Conservation (phyloP, 169 alveolate species). For the Gregarina niphandrodes region DNA sequence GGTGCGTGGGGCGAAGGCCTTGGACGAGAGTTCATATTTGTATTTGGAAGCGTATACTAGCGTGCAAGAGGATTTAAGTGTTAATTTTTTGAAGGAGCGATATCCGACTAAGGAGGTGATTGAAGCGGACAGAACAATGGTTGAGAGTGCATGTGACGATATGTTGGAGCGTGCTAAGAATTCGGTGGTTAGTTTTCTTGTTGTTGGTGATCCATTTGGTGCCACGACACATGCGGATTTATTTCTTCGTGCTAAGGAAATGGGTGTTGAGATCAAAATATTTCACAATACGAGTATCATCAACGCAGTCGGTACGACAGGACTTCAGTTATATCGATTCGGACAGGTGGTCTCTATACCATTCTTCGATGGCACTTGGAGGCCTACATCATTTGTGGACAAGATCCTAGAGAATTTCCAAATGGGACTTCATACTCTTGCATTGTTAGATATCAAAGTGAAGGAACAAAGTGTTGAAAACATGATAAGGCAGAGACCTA, state of each 20-base stretch:
- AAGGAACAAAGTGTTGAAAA: slow-evolving; percentile 85
- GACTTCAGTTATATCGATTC: slow-evolving; percentile 69
- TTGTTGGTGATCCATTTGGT: slow-evolving; percentile 66
- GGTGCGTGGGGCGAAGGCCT: slow-evolving; percentile 42
- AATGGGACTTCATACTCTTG: slow-evolving; percentile 80
- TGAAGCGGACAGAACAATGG: slow-evolving; percentile 56
- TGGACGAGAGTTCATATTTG: slow-evolving; percentile 28
- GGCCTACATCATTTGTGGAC: slow-evolving; percentile 79
- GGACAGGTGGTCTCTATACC: slow-evolving; percentile 94
- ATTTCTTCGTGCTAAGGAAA: slow-evolving; percentile 41
- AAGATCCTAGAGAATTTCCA: slow-evolving; percentile 60
- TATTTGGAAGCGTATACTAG: slow-evolving; percentile 56
- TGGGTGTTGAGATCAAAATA: slow-evolving; percentile 41
- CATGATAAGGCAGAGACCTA: slow-evolving; percentile 61
- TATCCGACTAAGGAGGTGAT: slow-evolving; percentile 9
- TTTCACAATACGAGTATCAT: slow-evolving; percentile 59
- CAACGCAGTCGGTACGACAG: slow-evolving; percentile 42
- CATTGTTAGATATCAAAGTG: slow-evolving; percentile 81
- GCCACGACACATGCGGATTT: slow-evolving; percentile 68
- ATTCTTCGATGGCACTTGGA: slow-evolving; percentile 83
- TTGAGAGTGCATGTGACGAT: slow-evolving; percentile 43
- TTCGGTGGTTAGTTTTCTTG: slow-evolving; percentile 41
- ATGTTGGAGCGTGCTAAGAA: slow-evolving; percentile 36
- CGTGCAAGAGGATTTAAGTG: too few species aligned
- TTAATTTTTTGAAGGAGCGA: too few species aligned